Evolutionary conservation across 1,139 yeast species (phyloP), one percentile per base, ranked within the genome.

Genomic region (Yarrowia galli): DNA sequence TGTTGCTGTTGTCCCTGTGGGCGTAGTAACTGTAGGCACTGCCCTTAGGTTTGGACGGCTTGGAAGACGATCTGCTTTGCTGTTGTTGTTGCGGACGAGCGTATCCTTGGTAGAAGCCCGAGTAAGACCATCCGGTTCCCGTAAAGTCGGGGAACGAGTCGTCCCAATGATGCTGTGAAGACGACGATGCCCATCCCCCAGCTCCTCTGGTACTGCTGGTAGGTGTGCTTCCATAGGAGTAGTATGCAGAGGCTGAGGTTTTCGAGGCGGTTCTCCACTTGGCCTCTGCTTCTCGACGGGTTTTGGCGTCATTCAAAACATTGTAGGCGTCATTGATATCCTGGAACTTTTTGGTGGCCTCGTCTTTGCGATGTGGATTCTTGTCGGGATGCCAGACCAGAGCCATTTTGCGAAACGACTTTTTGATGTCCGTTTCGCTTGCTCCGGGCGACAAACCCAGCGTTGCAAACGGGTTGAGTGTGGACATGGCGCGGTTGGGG

Each of bases 311-410:
- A 12, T 2, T 36, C 66, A 61, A 25, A 3, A 38, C 36, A 4
- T 46, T 46, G 35, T 61, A 61, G 38, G 66, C 66, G 36, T 61
- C 66, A 28, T 61, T 61, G 43, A 61, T 36, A 20, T 35, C 56
- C 66, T 61, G 66, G 46, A 61, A 61, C 66, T 46, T 61, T 6
- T 36, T 48, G 13, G 66, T 61, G 22, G 66, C 66, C 9, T 61
- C 56, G 12, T 46, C 56, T 8, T 61, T 36, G 28, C 64, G 64
- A 25, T 61, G 36, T 16, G 66, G 66, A n/a, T 61, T 61, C 46
- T 61, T 61, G 46, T 61, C 66, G 36, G 66, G 66, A 16, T 61
- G 66, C 54, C 56, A 61, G 7, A 23, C 49, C 22, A 61, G 46
- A 35, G 66, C 66, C 56, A 61, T 22, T 22, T 61, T 46, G 36